Percentiles rank a stretch among this genome's conserved stretches.
Evolutionary conservation across 495 filamentous ascomycete genomes (phyloP).

Genomic region (Chaetomidium leptoderma): DNA sequence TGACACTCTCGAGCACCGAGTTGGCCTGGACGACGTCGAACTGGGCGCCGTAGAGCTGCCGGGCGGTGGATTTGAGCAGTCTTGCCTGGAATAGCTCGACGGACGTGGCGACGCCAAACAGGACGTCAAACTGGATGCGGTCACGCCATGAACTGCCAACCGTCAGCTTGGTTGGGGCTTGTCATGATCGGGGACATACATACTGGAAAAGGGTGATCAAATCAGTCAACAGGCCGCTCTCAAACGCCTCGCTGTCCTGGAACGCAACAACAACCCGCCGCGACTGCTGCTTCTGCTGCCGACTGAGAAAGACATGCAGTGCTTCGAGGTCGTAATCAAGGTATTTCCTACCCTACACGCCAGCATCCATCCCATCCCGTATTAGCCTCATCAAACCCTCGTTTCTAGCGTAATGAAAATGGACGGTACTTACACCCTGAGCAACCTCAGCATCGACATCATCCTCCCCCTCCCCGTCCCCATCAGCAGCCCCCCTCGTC

Average conservation of each 20-base stretch:
- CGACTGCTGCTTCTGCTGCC: constrained; percentile 48
- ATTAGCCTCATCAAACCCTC: neutral
- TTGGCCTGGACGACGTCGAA: constrained; percentile 80
- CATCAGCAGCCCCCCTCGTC: neutral
- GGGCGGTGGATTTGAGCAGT: constrained; percentile 68
- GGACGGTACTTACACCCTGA: constrained; percentile 46
- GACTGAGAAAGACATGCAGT: constrained; percentile 60
- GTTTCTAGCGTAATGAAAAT: neutral
- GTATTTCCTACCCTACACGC: constrained; percentile 58
- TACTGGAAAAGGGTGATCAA: constrained; percentile 74
- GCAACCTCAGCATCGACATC: constrained; percentile 49
- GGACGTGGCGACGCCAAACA: constrained; percentile 89
- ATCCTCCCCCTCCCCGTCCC: constrained; percentile 50
- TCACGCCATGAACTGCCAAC: constrained; percentile 69
- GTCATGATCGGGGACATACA: constrained; percentile 13
- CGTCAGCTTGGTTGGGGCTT: constrained; percentile 6
- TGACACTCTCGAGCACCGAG: constrained; percentile 72
- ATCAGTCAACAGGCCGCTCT: constrained; percentile 70
- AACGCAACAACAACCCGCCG: constrained; percentile 70
- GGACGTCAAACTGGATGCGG: constrained; percentile 81
- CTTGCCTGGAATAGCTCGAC: constrained; percentile 83
- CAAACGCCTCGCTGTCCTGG: constrained; percentile 90
- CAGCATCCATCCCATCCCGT: neutral
- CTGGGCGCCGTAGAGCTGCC: constrained; percentile 65
- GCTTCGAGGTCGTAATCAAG: constrained; percentile 89